Base-by-base conservation (phyloP, 768 basidiomycete species). In the Daedaleopsis sinensis region DNA sequence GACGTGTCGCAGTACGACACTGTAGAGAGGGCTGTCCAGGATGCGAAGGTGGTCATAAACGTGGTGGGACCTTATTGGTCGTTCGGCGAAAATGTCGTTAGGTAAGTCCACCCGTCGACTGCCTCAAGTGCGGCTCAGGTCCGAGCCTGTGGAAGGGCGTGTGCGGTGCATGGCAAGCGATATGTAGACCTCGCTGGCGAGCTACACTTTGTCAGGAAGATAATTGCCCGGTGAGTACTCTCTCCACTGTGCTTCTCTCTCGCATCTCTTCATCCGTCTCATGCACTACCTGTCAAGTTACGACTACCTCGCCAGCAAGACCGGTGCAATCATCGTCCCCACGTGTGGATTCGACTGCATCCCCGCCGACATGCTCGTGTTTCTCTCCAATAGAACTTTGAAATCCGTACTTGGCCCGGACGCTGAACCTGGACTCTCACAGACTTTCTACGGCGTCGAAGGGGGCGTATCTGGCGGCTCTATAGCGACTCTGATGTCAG, bases 101-200 rank as follows among this genome's bases (percentile, higher is more conserved):
- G 72, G 87, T 88, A 63, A 49, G 85, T 7, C 27, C 76, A 15
- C 32, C 7, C 27, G 27, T 7, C 27, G 7, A 32, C 7, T 32
- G 27, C 7, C 27, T 32, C 27, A 32, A 32, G 27, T 32, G 27
- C 27, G 27, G 27, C 27, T 32, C 27, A 32, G 27, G 27, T 3
- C 7, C 7, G 4, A 32, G 44, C 39, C 15, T 12, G 18, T 19
- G 15, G 15, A 38, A 91, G 84, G 58, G 88, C 90, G 5, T 96
- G 94, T 64, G 90, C 88, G 5, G 77, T 76, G 38, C 77, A 89
- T 59, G 88, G 90, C 7, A 82, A 84, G 9, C 93, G 96, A 73
- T 96, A 96, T 71, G 86, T 94, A 24, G 96, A 98, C 73, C 77
- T 95, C 37, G 85, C 89, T 1, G 89, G 90, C 7, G 94, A 96